Base-by-base conservation (phyloP, 176 grass and related monocot species). In the Lolium perenne region DNA sequence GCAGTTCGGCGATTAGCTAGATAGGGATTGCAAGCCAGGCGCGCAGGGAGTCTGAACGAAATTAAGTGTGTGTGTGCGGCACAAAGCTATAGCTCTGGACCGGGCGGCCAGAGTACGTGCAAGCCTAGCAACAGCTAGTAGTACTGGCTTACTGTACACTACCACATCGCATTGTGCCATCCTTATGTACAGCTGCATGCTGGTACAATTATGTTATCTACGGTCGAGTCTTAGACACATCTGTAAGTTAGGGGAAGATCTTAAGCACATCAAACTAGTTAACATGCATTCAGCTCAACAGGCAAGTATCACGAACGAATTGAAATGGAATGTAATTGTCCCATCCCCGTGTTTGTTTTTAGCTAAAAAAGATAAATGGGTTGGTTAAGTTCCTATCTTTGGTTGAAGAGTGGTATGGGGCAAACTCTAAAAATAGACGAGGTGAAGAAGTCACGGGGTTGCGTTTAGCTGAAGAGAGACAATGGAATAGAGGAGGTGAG, bases 51-150 rank as follows among this genome's bases (percentile, higher is more conserved):
- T 17, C 45, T 25, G 46, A 32, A 53, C 22, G 47, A 23, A 47
- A 72, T 72, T 72, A 47, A 72, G 41, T 7, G 40, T n/a, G 69
- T n/a, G 69, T 35, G 32, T 48, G 41, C 68, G 68, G 45, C 71
- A 74, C 45, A 15, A 51, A 25, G 72, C 72, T 17, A 74, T 74
- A 48, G 70, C 70, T 47, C 11, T 72, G 40, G 41, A 25, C 71
- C 13, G 70, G 70, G 21, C 5, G n/a, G 43, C 40, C 69, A 12
- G 10, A 50, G 47, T 29, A 29, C 22, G 21, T 26, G 45, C 45
- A 26, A 50, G 21, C 13, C 13, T 47, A 50, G 21, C 40, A 74
- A 29, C 71, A 74, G 46, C 71, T 74, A 15, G 71, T n/a, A 74
- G 21, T 74, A 48, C 69, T 35, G 32, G 32, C 32, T 35, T 35